Conservation (phyloP, 805 yeast species). For the Jamesozyma piceae region DNA sequence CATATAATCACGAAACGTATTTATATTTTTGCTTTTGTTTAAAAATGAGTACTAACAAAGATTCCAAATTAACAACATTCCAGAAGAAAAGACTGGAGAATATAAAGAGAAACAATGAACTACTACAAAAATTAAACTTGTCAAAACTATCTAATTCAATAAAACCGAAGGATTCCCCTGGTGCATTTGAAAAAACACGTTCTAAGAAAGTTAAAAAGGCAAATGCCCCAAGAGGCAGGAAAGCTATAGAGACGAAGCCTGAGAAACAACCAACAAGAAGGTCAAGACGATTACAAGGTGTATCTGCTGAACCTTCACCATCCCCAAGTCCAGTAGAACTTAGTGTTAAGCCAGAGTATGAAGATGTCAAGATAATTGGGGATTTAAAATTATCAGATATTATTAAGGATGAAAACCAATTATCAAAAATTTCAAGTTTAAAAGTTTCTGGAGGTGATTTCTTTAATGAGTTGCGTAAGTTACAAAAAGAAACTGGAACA, state of each 20-base stretch:
- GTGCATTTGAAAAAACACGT: constrained; percentile 42
- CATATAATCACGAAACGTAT: no score
- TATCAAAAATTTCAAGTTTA: constrained; percentile 25
- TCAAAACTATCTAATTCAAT: constrained; percentile 5
- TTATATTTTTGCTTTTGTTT: neutral
- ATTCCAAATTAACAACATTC: constrained; percentile 44
- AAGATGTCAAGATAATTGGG: constrained; percentile 53
- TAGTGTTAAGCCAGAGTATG: constrained; percentile 35
- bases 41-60: constrained; percentile 1
- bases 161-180: constrained; percentile 15
- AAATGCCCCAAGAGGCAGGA: neutral
- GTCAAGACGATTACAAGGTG: constrained; percentile 72
- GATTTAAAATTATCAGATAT: constrained; percentile 56
- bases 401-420: constrained; percentile 34
- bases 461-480: constrained; percentile 42
- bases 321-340: neutral
- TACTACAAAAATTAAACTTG: constrained; percentile 62
- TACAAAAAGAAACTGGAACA: constrained; percentile 32
- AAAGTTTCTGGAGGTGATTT: constrained; percentile 62
- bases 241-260: constrained; percentile 11
- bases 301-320: constrained; percentile 33
- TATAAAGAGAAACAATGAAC: constrained; percentile 73
- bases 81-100: constrained; percentile 66
- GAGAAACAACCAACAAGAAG: constrained; percentile 51
- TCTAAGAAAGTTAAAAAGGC: constrained; percentile 7